Base-by-base conservation (phyloP, 371 early-diverging fungal species). In the Mortierella sp. region DNA sequence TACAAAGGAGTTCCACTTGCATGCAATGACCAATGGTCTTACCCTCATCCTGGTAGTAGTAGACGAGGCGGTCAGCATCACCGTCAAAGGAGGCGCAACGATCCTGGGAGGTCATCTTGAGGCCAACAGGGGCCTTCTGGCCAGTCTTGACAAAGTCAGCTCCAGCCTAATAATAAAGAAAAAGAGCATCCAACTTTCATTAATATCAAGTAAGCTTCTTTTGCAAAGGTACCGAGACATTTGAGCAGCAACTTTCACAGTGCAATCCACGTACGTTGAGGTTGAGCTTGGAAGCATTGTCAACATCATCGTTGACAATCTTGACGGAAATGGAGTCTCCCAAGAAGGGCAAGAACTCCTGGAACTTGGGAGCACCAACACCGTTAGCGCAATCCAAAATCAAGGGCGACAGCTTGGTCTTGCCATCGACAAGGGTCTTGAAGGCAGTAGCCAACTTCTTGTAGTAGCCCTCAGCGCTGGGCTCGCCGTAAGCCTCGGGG, bases 51-150 rank as follows among this genome's bases (percentile, higher is more conserved):
- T 90, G 89, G 80, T 96, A 98, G 90, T 97, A 99, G 91, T 95
- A 99, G 54, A 99, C 96, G 51, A 99, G 91, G 77, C 99, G 97
- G 87, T 99, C 99, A 69, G 99, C 99, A 89, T 99, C 99, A 76
- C 99, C 99, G 88, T 99, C 99, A 82, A 96, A 95, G 24, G 99
- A 98, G 79, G 95, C 96, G 75, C 90, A 96, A 72, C 97, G 94
- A 72, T 93, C 91, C 28, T 93, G 93, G 43, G 93, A 88, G n/a
- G 75, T 73, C 77, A 94, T 83, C 26, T 84, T 88, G 31, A 95
- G 80, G 50, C 95, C 95, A 4, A 84, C 86, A n/a, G 99, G 99
- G 73, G 91, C 90, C 48, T 89, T 91, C 88, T 98, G 97, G 57
- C 95, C 88, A 43, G 96, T 92, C 91, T 99, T 99, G 76, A 99